phyloP scores from a whole-genome alignment of 2,329 filamentous ascomycete species.

The Alternaria atra region DNA sequence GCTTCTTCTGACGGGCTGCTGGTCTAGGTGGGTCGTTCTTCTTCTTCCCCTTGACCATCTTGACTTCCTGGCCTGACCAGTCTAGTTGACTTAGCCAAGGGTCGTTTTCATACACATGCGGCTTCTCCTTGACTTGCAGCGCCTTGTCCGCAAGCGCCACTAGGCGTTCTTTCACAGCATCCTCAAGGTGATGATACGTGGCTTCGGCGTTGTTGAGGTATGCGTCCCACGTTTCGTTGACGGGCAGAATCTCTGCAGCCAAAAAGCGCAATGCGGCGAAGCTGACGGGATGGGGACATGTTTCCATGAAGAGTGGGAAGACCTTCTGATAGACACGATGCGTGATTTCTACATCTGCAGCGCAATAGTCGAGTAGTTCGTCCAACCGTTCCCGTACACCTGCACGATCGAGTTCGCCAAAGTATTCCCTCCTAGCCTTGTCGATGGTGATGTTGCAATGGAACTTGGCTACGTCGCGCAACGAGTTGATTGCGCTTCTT shows the following conservation, averaged over 20 bases:
- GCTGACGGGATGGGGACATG: slow-evolving; percentile 95
- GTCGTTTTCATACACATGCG: slow-evolving; percentile 76
- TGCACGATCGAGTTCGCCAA: slow-evolving; percentile 79
- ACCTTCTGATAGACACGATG: slow-evolving; percentile 94
- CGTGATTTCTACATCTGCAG: slow-evolving; percentile 90
- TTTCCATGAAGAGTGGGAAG: slow-evolving; percentile 86
- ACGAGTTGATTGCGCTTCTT: slow-evolving; percentile 91
- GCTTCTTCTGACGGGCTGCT: slow-evolving; percentile 86
- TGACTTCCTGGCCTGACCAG: slow-evolving; percentile 93
- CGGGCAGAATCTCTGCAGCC: slow-evolving; percentile 90
- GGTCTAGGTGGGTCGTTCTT: slow-evolving; percentile 82
- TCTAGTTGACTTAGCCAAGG: slow-evolving; percentile 94
- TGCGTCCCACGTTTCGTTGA: slow-evolving; percentile 85
- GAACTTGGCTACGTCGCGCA: slow-evolving; percentile 95
- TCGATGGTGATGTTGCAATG: slow-evolving; percentile 92
- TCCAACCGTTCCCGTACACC: slow-evolving; percentile 78
- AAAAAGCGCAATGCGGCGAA: slow-evolving; percentile 93
- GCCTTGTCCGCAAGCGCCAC: slow-evolving; percentile 79
- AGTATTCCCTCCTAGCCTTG: slow-evolving; percentile 85
- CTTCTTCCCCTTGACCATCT: slow-evolving; percentile 89
- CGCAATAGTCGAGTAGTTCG: slow-evolving; percentile 90
- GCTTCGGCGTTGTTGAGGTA: slow-evolving; percentile 86
- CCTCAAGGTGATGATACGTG: slow-evolving; percentile 79
- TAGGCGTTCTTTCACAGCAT: slow-evolving; percentile 80
- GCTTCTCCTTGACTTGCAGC: slow-evolving; percentile 73